These are phyloP conservation scores for Erodium texanum DNA, from an alignment of 441 rosid genomes.

Conservation along the genomic window DNA sequence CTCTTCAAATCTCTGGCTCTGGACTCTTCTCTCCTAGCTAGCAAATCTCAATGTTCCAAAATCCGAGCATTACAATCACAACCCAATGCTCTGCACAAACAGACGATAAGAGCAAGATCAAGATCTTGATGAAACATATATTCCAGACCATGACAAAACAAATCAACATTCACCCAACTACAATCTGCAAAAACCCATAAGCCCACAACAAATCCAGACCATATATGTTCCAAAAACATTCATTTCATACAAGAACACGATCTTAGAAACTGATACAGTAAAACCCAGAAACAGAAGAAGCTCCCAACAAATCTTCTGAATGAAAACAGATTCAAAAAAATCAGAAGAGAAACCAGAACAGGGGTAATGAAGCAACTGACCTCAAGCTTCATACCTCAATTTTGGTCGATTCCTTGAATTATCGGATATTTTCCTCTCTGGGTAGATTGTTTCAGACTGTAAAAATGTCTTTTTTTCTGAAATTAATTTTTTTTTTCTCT, in stretches of 20 bases:
- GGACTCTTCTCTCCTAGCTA: background rate
- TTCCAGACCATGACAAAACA: background rate
- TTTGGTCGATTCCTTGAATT: background rate
- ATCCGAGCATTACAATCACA: constrained; percentile 6
- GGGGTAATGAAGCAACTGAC: constrained; percentile 1
- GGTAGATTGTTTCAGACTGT: background rate
- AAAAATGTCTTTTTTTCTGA: background rate
- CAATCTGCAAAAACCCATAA: background rate
- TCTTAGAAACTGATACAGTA: background rate
- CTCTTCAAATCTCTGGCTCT: constrained; percentile 11
- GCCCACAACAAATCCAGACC: background rate
- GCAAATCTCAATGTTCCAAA: constrained; percentile 15
- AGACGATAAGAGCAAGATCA: constrained; percentile 6
- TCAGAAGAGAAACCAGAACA: background rate
- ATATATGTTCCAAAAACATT: too few relatives aligned
- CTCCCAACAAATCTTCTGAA: background rate
- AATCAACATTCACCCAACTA: background rate
- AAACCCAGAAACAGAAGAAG: background rate
- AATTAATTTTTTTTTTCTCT: background rate
- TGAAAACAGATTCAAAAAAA: background rate
- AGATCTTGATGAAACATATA: background rate
- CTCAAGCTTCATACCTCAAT: background rate
- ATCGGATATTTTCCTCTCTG: background rate
- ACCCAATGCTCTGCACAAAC: constrained; percentile 8
- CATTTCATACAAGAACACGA: constrained; percentile 3